Evolutionary conservation across 2,329 filamentous ascomycete species (phyloP).

Genomic region (Claviceps fusiformis): DNA sequence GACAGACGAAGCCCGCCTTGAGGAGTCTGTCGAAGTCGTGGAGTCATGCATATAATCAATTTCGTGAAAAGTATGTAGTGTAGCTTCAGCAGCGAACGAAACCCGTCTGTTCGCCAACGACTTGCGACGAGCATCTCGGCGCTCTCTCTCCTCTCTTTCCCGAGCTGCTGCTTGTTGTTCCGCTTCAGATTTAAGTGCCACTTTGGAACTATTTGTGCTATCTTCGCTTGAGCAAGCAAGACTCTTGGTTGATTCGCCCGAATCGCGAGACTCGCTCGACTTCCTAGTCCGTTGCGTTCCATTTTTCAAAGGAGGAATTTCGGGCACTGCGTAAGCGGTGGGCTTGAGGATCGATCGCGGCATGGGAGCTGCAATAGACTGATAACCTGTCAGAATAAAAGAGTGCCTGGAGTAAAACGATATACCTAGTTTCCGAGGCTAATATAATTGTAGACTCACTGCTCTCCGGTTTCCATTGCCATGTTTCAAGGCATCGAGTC

Average conservation of each 20-base stretch:
- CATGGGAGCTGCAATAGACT: constrained; percentile 43
- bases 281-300: background rate
- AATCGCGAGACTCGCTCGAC: constrained; percentile 1
- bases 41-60: constrained; percentile 81
- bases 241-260: constrained; percentile 1
- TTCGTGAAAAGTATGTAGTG: constrained; percentile 92
- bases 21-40: constrained; percentile 66
- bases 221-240: constrained; percentile 12
- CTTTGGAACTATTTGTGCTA: constrained; percentile 32
- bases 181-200: constrained; percentile 55
- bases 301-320: constrained; percentile 52
- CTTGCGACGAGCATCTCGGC: constrained; percentile 80
- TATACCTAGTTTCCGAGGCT: background rate
- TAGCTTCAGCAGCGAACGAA: constrained; percentile 94
- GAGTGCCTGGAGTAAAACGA: background rate
- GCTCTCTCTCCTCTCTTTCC: constrained; percentile 58
- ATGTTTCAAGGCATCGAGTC: constrained; percentile 67
- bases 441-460: constrained; percentile 32
- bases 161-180: constrained; percentile 56
- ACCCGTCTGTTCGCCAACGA: constrained; percentile 87
- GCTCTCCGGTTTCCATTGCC: constrained; percentile 65
- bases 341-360: constrained; percentile 70
- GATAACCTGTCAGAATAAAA: background rate
- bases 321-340: constrained; percentile 51
- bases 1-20: constrained; percentile 55